Evolutionary conservation across 306 rosid genomes (phyloP), one percentile per base, ranked within the genome.

Genomic region (Castanopsis chinensis): DNA sequence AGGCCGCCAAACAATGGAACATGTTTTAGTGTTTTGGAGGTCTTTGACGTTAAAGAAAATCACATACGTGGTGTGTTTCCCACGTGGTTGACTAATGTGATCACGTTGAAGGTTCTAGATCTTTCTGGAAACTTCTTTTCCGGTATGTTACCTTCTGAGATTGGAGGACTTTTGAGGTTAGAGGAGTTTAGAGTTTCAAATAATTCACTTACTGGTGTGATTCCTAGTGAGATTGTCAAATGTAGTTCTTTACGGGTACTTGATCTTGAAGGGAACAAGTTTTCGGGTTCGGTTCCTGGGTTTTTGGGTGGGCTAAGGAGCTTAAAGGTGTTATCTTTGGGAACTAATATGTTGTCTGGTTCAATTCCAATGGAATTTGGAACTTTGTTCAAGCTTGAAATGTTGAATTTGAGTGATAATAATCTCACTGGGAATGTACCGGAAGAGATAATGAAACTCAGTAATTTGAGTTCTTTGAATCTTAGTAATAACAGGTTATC

Each of bases 41-140:
- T 80, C 77, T 60, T 93, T 69, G 86, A 90, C 78, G 81, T 93
- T 19, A 77, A 86, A 33, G 81, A 75, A 72, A 93, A 90, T 81
- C 88, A 76, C 87, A 79, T 93, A 74, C 75, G 33, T 19, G 67
- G 87, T 17, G 27, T 71, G 58, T 87, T 93, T 69, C 97, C 97
- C 1, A 78, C 76, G 35, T 93, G 98, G 98, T 77, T 90, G 85
- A 80, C 92, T 27, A 60, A 74, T 69, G 80, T 86, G 45, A 77
- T 86, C 20, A 83, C 90, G 18, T 72, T 93, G 49, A 93, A 35
- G 69, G 72, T 51, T 25, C 6, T 93, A 3, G 94, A 91, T 83
- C 80, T 93, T 68, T 90, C 97, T 17, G 91, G 94, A 55, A 91
- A 93, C 85, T 80, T 80, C 20, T 91, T 93, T 25, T 77, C 89